These are phyloP conservation scores for Calonectria pauciramosa DNA, from an alignment of 2,329 filamentous ascomycete species.

Conservation along the genomic window DNA sequence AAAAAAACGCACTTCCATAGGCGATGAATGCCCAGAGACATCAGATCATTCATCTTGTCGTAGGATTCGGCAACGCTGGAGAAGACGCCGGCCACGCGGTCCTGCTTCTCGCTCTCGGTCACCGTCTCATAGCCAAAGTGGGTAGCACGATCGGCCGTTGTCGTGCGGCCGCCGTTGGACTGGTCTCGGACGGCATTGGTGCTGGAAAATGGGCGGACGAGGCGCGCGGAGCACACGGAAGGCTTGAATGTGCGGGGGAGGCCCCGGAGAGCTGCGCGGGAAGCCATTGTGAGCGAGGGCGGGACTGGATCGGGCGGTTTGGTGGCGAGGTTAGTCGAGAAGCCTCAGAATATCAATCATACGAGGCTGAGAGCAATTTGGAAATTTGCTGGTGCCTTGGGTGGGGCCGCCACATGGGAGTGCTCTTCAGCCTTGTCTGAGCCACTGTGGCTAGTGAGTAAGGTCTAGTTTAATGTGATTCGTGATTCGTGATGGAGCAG, in stretches of 20 bases:
- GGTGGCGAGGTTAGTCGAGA: constrained; percentile 36
- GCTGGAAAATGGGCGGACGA: constrained; percentile 47
- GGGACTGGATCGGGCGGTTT: constrained; percentile 28
- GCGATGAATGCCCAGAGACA: constrained; percentile 97
- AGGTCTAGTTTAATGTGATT: neutral
- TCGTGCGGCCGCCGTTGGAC: constrained; percentile 32
- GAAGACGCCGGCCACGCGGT: constrained; percentile 87
- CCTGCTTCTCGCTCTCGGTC: constrained; percentile 80
- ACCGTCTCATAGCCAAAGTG: constrained; percentile 94
- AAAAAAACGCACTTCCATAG: constrained; percentile 81
- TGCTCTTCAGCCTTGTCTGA: constrained; percentile 39
- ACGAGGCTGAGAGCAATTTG: constrained; percentile 45
- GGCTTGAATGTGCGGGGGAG: constrained; percentile 42
- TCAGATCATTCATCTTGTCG: constrained; percentile 98
- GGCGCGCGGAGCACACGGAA: constrained; percentile 29
- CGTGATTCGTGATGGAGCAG: neutral
- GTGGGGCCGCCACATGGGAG: constrained; percentile 22
- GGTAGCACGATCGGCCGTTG: constrained; percentile 71
- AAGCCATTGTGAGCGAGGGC: constrained; percentile 43
- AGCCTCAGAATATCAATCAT: constrained; percentile 32
- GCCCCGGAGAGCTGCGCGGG: constrained; percentile 47
- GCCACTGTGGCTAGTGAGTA: constrained; percentile 37
- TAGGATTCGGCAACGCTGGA: constrained; percentile 95
- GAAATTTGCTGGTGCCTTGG: constrained; percentile 37
- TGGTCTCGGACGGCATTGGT: constrained; percentile 44